These are phyloP conservation scores for Xerocomus nothofagi DNA, from an alignment of 1,284 basidiomycete genomes.

Conservation along the genomic window DNA sequence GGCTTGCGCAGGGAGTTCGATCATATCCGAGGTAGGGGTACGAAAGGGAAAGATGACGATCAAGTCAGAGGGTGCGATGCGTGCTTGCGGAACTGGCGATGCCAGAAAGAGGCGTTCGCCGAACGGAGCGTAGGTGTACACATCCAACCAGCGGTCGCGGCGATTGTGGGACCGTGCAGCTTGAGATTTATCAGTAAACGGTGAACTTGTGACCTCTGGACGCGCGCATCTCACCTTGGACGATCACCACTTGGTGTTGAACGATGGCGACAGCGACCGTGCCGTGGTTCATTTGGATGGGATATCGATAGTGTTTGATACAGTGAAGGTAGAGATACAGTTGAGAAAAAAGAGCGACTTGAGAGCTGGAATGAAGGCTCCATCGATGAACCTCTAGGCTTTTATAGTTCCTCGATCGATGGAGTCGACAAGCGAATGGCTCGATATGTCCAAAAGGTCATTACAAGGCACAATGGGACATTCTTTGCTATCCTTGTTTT, in stretches of 20 bases:
- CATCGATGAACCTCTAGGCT: no score
- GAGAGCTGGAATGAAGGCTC: no score
- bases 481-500: no score
- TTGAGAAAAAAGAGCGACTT: conserved; percentile 7
- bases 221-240: conserved; percentile 49
- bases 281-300: conserved; percentile 50
- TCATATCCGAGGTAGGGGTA: conserved; percentile 48
- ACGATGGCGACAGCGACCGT: conserved; percentile 65
- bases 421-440: conserved; percentile 12
- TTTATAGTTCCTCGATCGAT: conserved; percentile 11
- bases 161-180: conserved; percentile 53
- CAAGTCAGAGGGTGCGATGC: conserved; percentile 56
- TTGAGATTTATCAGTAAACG: conserved; percentile 27
- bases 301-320: conserved; percentile 17
- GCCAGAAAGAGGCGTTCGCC: conserved; percentile 62
- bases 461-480: conserved; percentile 17
- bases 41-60: conserved; percentile 53
- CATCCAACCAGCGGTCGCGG: conserved; percentile 58
- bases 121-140: conserved; percentile 60
- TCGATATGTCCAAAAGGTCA: conserved; percentile 2
- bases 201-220: not conserved
- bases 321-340: conserved; percentile 9
- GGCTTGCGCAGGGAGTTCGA: conserved; percentile 57
- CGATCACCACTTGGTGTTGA: conserved; percentile 60
- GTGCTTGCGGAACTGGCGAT: conserved; percentile 53